These are phyloP conservation scores for Oidium heveae DNA, from an alignment of 2,329 filamentous ascomycete genomes.

Conservation along the genomic window DNA sequence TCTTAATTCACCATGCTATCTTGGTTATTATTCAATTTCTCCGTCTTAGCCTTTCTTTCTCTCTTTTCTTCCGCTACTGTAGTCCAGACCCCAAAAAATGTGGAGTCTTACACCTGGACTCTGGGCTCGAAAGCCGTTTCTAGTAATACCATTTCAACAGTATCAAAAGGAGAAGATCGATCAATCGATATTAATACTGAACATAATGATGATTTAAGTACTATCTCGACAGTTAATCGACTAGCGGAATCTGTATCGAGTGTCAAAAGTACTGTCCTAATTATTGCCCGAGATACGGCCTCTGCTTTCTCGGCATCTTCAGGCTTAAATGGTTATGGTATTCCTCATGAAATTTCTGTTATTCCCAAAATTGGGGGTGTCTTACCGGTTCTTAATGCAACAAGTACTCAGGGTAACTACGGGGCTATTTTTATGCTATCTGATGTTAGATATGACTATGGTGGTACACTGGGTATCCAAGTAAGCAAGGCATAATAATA, in stretches of 20 bases:
- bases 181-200: neutral
- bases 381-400: slow-evolving; percentile 25
- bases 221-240: neutral
- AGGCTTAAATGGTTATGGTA: slow-evolving; percentile 33
- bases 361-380: slow-evolving; percentile 26
- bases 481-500: neutral
- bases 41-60: neutral
- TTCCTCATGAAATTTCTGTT: slow-evolving; percentile 27
- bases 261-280: slow-evolving; percentile 22
- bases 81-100: neutral
- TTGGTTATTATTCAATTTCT: neutral
- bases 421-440: slow-evolving; percentile 25
- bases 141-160: neutral
- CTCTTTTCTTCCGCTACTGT: neutral
- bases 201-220: neutral
- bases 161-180: neutral
- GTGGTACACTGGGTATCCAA: slow-evolving; percentile 15
- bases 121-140: neutral
- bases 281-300: slow-evolving; percentile 26
- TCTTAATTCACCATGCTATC: neutral
- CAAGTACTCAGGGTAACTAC: slow-evolving; percentile 25
- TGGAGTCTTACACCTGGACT: too few species aligned
- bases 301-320: slow-evolving; percentile 23
- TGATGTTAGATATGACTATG: slow-evolving; percentile 20
- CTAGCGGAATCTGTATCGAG: neutral